Conservation (phyloP, 345 rosid genomes). For the Lepidium africanum region DNA sequence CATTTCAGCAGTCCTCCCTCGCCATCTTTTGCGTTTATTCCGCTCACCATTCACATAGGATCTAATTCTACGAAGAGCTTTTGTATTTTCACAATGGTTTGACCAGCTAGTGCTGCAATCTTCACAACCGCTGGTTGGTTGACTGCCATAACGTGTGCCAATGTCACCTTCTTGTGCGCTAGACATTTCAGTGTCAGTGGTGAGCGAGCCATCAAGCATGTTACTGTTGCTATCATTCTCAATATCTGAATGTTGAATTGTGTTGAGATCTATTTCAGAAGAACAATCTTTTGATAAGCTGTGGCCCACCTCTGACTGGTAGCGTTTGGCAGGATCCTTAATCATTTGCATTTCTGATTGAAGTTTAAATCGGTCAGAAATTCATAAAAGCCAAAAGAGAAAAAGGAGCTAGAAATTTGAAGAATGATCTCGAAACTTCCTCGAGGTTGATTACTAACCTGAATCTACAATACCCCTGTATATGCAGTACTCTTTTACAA, state of each 20-base stretch:
- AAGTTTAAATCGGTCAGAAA: slow-evolving; percentile 4
- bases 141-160: slow-evolving; percentile 53
- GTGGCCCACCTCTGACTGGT: slow-evolving; percentile 35
- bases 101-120: slow-evolving; percentile 86
- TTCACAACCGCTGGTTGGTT: slow-evolving; percentile 40
- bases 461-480: slow-evolving; percentile 81
- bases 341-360: slow-evolving; percentile 35
- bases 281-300: slow-evolving; percentile 43
- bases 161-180: slow-evolving; percentile 40
- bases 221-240: slow-evolving; percentile 36
- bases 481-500: slow-evolving; percentile 83
- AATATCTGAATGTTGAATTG: slow-evolving; percentile 49
- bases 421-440: background rate
- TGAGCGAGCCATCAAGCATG: slow-evolving; percentile 35
- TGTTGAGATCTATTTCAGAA: slow-evolving; percentile 43
- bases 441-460: slow-evolving; percentile 19
- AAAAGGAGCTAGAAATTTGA: background rate
- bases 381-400: background rate
- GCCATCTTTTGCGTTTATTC: slow-evolving; percentile 89
- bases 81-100: slow-evolving; percentile 40
- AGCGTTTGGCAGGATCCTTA: slow-evolving; percentile 32
- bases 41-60: slow-evolving; percentile 49
- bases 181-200: slow-evolving; percentile 37
- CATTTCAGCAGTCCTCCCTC: slow-evolving; percentile 67
- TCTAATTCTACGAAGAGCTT: slow-evolving; percentile 41